phyloP scores from a whole-genome alignment of 73 alveolate species.

The Stentor coeruleus region DNA sequence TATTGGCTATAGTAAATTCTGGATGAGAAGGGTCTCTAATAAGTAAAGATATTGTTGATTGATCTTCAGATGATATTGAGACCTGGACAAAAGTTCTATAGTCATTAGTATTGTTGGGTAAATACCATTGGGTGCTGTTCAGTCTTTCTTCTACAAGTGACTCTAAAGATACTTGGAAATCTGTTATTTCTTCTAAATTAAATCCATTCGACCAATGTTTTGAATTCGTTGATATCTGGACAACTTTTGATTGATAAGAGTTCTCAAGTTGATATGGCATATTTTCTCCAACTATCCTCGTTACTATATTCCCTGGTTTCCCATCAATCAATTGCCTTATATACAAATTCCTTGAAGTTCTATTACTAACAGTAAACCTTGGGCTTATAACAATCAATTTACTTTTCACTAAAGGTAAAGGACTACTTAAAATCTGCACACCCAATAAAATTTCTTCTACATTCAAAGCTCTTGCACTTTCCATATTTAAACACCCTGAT shows the following conservation, averaged over 20 bases:
- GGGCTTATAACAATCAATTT: slow-evolving; percentile 49
- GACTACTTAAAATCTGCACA: slow-evolving; percentile 30
- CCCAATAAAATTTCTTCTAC: slow-evolving; percentile 30
- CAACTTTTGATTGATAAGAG: background rate
- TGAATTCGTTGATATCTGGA: slow-evolving; percentile 18
- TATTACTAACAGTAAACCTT: slow-evolving; percentile 38
- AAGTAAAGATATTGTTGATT: slow-evolving; percentile 52
- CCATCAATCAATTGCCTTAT: slow-evolving; percentile 29
- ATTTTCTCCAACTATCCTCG: background rate
- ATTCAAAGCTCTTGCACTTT: background rate
- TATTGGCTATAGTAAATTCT: slow-evolving; percentile 21
- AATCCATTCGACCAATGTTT: slow-evolving; percentile 20
- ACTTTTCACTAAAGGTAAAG: slow-evolving; percentile 38
- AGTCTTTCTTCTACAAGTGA: background rate
- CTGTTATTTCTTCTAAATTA: slow-evolving; percentile 13
- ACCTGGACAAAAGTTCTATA: slow-evolving; percentile 34
- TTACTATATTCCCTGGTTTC: background rate
- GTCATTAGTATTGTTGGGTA: slow-evolving; percentile 22
- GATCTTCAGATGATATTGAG: slow-evolving; percentile 45
- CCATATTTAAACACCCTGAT: background rate
- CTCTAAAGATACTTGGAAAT: slow-evolving; percentile 22
- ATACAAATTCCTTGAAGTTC: slow-evolving; percentile 26
- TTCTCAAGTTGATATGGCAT: slow-evolving; percentile 15
- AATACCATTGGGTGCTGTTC: background rate
- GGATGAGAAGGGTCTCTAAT: slow-evolving; percentile 41